Conservation (phyloP, 139 green algal genomes). For the Trebouxia sp. region DNA sequence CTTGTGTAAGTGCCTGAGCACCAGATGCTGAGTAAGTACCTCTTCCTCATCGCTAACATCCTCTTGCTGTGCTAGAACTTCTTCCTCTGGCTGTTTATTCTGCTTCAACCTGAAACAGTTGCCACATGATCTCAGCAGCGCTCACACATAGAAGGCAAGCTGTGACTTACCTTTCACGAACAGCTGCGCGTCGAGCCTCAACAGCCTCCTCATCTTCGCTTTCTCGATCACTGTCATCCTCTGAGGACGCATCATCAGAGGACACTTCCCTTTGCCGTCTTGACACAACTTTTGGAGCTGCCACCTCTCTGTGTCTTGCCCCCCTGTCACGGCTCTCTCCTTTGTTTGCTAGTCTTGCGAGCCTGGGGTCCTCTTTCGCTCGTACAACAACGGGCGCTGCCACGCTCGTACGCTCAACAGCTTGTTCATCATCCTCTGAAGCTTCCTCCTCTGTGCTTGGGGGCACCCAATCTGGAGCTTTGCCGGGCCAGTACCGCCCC, state of each 20-base stretch:
- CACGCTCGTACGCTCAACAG: slow-evolving; percentile 57
- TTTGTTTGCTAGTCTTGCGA: slow-evolving; percentile 61
- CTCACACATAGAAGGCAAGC: too few relatives aligned
- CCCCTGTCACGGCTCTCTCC: slow-evolving; percentile 38
- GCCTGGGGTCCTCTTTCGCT: slow-evolving; percentile 60
- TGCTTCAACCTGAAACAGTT: background rate
- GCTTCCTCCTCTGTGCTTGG: slow-evolving; percentile 38
- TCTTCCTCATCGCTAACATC: slow-evolving; percentile 16
- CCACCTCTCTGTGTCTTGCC: slow-evolving; percentile 42
- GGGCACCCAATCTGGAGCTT: slow-evolving; percentile 79
- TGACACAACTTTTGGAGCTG: slow-evolving; percentile 52
- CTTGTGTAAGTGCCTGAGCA: background rate
- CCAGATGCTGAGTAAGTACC: background rate
- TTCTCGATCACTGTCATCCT: slow-evolving; percentile 21
- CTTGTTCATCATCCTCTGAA: slow-evolving; percentile 36
- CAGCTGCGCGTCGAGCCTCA: slow-evolving; percentile 62
- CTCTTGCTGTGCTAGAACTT: slow-evolving; percentile 16
- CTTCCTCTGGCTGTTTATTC: background rate
- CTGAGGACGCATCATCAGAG: slow-evolving; percentile 32
- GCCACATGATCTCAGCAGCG: background rate
- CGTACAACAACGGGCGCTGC: slow-evolving; percentile 72
- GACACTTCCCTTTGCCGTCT: slow-evolving; percentile 25
- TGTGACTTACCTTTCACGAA: slow-evolving; percentile 57
- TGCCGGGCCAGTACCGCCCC: slow-evolving; percentile 85
- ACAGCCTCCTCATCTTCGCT: slow-evolving; percentile 31